phyloP scores from a whole-genome alignment of 2,329 filamentous ascomycete genomes.

The Lasiodiplodia hormozganensis region DNA sequence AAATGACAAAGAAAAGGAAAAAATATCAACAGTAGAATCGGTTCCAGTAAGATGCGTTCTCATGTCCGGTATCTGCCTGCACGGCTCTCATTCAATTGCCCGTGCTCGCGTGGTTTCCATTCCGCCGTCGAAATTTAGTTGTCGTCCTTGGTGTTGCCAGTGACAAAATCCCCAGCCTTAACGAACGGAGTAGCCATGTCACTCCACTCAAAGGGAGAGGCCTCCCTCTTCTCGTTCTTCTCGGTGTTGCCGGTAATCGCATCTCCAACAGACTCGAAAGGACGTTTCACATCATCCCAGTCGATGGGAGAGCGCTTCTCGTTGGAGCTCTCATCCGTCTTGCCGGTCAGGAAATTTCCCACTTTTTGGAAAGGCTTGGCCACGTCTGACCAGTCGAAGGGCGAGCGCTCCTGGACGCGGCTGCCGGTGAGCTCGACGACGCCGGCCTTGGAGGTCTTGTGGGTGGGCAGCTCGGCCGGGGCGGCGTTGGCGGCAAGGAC shows the following conservation, averaged over 20 bases:
- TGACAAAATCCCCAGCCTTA: background rate
- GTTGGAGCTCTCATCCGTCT: background rate
- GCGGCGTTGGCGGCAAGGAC: conserved; percentile 16
- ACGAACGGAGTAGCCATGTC: background rate
- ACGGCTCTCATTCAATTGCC: background rate
- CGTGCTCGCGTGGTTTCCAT: background rate
- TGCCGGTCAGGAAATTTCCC: background rate
- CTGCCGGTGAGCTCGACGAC: conserved; percentile 14
- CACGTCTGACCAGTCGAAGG: background rate
- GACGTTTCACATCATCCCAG: background rate
- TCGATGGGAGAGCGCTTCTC: conserved; percentile 3
- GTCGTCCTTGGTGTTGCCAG: background rate
- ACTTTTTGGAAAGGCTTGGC: background rate
- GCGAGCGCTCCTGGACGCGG: conserved; percentile 5
- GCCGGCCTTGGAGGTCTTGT: conserved; percentile 14
- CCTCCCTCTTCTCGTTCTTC: background rate
- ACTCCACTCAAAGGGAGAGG: background rate
- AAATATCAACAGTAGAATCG: conserved; percentile 2
- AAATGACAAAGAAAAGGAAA: too few species aligned
- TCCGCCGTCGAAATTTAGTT: background rate
- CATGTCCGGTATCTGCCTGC: background rate
- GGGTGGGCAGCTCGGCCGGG: conserved; percentile 19
- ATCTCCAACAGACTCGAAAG: background rate
- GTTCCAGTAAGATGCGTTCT: background rate
- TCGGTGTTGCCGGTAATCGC: background rate